Base-by-base conservation (phyloP, 2,329 filamentous ascomycete species). In the Curvularia sp. region DNA sequence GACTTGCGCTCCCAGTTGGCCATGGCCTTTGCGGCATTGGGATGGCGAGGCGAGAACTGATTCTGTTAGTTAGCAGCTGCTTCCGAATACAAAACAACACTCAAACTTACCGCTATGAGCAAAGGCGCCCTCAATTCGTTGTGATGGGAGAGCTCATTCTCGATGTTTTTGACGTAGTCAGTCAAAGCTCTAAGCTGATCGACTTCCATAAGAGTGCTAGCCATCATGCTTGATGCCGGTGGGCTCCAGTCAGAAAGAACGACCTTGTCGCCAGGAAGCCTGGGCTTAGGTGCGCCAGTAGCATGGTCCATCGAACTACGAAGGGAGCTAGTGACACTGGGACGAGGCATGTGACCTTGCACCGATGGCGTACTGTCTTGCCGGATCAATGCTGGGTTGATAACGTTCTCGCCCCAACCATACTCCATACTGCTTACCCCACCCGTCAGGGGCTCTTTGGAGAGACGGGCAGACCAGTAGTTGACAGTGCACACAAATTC, bases 371-470 rank as follows among this genome's bases (percentile, higher is more conserved):
- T 61, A 57, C 69, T 73, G 50, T 79, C 76, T 42, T 79, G 71
- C 53, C 74, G 73, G n/a, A 71, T 87, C 49, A 78, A 62, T 9
- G 80, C 79, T 23, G 78, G 70, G 64, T 87, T 87, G 69, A 97
- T 88, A 60, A 97, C 88, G 19, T 84, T 82, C 39, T 97, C 92
- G 67, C 92, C 91, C 95, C 95, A 99, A 52, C 95, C 95, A 72
- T 97, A 98, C 77, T 99, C 95, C 67, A 98, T 90, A 75, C 97
- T 99, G 78, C 92, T 96, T 67, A 99, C 91, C 55, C 93, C 94
- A 56, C 95, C 95, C 32, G 94, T 86, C 30, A 99, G 81, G 2
- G 95, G 95, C 73, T 98, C 93, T 61, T 96, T 97, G 71, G 93
- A 97, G 30, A 98, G 83, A 50, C 95, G 87, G 2, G 95, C 94